Percentiles rank a stretch among this genome's conserved stretches.
Evolutionary conservation across 805 yeast genomes (phyloP).

Genomic region (Nakazawaea ishiwadae): DNA sequence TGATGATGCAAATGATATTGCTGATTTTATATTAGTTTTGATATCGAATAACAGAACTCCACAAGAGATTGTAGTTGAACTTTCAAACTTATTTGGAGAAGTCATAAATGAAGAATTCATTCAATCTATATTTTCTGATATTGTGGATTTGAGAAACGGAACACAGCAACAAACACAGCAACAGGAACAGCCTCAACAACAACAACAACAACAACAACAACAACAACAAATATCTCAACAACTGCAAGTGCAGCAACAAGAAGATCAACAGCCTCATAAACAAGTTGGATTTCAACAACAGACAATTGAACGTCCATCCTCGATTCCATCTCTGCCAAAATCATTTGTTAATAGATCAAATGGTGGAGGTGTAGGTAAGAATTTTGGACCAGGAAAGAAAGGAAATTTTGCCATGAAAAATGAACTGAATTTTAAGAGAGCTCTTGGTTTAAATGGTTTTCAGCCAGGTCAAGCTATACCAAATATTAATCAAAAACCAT

Average conservation of each 20-base stretch:
- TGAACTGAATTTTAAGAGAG: slow-evolving; percentile 36
- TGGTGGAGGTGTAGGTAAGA: slow-evolving; percentile 26
- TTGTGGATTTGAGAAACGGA: slow-evolving; percentile 36
- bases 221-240: slow-evolving; percentile 15
- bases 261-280: slow-evolving; percentile 16
- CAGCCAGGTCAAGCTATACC: slow-evolving; percentile 5
- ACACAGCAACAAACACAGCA: slow-evolving; percentile 17
- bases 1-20: slow-evolving; percentile 56
- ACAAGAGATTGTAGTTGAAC: slow-evolving; percentile 55
- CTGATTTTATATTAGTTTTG: slow-evolving; percentile 69
- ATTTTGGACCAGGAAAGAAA: slow-evolving; percentile 14
- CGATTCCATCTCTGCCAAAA: slow-evolving; percentile 20
- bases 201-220: slow-evolving; percentile 11
- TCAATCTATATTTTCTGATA: slow-evolving; percentile 51
- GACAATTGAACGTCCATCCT: slow-evolving; percentile 2
- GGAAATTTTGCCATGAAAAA: slow-evolving; percentile 31
- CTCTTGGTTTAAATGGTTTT: slow-evolving; percentile 26
- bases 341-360: slow-evolving; percentile 15
- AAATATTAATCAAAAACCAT: slow-evolving; percentile 21
- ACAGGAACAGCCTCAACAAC: slow-evolving; percentile 14
- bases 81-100: slow-evolving; percentile 56
- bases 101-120: slow-evolving; percentile 56
- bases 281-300: slow-evolving; percentile 6
- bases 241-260: slow-evolving; percentile 5
- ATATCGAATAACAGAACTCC: slow-evolving; percentile 65